Percentiles rank a stretch among this genome's conserved stretches.
Evolutionary conservation across 139 green algal species (phyloP).

Genomic region (Spirogloea muscicola): DNA sequence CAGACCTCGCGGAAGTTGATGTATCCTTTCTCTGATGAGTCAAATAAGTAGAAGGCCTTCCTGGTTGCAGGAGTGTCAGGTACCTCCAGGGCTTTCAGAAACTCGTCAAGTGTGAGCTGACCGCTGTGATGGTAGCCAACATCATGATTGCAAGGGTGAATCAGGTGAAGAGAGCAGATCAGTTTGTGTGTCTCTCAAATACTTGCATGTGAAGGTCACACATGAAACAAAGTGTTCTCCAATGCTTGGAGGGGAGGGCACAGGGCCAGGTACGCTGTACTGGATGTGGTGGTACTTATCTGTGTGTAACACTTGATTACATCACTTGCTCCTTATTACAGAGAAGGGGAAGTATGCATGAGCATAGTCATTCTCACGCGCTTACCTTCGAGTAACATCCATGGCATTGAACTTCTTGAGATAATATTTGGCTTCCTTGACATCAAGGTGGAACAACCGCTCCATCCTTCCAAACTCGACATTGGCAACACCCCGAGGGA

Average conservation of each 20-base stretch:
- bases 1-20: constrained; percentile 45
- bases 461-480: constrained; percentile 44
- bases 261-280: too few relatives aligned
- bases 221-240: not conserved
- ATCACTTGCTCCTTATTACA: too few relatives aligned
- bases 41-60: constrained; percentile 19
- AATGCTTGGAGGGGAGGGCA: not conserved
- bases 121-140: too few relatives aligned
- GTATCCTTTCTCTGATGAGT: constrained; percentile 25
- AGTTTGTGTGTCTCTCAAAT: not conserved
- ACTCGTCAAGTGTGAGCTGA: constrained; percentile 9
- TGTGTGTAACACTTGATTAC: too few relatives aligned
- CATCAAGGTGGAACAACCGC: constrained; percentile 16
- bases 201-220: not conserved
- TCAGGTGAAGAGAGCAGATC: not conserved
- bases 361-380: not conserved
- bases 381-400: constrained; percentile 33
- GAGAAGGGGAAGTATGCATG: not conserved
- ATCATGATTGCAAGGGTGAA: too few relatives aligned
- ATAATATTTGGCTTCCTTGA: constrained; percentile 15
- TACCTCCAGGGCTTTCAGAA: constrained; percentile 2
- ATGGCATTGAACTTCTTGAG: constrained; percentile 18
- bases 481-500: constrained; percentile 12
- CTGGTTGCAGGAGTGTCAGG: constrained; percentile 9
- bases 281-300: too few relatives aligned